Evolutionary conservation across 345 rosid genomes (phyloP), one percentile per base, ranked within the genome.

Genomic region (Melaleuca alternifolia): DNA sequence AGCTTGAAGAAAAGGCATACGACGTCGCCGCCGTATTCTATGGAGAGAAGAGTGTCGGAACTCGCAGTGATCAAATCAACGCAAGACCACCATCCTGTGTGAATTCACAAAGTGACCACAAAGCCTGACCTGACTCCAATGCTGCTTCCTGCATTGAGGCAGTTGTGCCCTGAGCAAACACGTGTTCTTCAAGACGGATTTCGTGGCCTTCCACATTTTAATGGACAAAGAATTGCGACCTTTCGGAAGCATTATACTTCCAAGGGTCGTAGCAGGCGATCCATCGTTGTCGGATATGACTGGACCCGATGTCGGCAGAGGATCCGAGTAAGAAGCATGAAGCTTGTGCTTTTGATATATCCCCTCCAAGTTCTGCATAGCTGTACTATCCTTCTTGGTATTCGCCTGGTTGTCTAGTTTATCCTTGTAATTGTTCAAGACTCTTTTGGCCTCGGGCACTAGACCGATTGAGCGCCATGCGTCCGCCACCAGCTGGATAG

Each of bases 401-500:
- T 88, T 90, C 26, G 89, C 79, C 50, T 86, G 87, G 33, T 75
- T 53, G 85, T 88, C 90, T 61, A 44, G 81, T 51, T 87, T 88
- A 10, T 86, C 59, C 41, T 84, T 84, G 51, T 87, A 57, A 77
- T 88, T 85, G 50, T 83, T 86, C 16, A 87, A 37, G n/a, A 95
- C 85, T 88, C 97, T 94, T 86, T 89, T 87, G 85, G 93, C 93
- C 87, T 94, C 98, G 26, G 82, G 88, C 77, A 86, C 81, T 52
- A 97, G 86, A 85, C 99, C 98, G 75, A 97, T 92, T 75, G 93
- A 89, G 46, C 85, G 92, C 99, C 99, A 97, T 23, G 94, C 95
- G 85, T 97, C 96, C 44, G 94, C 93, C 86, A 95, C 90, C 51
- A 95, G 96, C 91, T 94, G 94, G 85, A 94, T 75, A 7, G 97